These are phyloP conservation scores for Rhipidocladum racemiflorum DNA, from an alignment of 176 grass and related monocot genomes.

Conservation along the genomic window DNA sequence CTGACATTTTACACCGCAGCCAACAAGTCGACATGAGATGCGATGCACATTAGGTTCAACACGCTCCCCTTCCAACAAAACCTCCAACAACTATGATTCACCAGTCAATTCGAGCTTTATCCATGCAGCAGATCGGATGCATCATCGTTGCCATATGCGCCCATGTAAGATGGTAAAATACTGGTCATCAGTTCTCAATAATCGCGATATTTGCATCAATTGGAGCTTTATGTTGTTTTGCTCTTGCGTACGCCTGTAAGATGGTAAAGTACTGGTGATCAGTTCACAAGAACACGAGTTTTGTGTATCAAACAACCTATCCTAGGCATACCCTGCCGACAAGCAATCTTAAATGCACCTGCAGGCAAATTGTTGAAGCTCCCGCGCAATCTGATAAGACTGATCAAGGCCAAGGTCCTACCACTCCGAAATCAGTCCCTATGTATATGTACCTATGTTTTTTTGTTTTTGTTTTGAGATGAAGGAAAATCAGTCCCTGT, in stretches of 20 bases:
- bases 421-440: too few species aligned
- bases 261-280: not conserved
- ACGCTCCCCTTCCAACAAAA: not conserved
- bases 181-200: too few species aligned
- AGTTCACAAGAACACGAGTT: conserved; percentile 15
- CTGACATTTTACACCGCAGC: too few species aligned
- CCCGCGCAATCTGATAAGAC: not conserved
- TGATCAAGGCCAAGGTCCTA: not conserved
- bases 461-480: too few species aligned
- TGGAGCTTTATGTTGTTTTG: too few species aligned
- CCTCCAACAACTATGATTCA: not conserved
- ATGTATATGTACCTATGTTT: too few species aligned
- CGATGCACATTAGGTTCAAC: too few species aligned
- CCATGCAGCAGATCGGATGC: conserved; percentile 11
- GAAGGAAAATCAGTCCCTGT: too few species aligned
- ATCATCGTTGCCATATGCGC: conserved; percentile 49
- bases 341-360: conserved; percentile 18
- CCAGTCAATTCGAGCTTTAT: conserved; percentile 5
- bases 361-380: not conserved
- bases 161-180: too few species aligned
- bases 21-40: too few species aligned
- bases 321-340: not conserved
- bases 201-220: too few species aligned
- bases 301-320: not conserved
- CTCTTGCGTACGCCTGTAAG: conserved; percentile 43